Conservation (phyloP, 2,329 filamentous ascomycete species). For the Sporothrix euskadiensis region DNA sequence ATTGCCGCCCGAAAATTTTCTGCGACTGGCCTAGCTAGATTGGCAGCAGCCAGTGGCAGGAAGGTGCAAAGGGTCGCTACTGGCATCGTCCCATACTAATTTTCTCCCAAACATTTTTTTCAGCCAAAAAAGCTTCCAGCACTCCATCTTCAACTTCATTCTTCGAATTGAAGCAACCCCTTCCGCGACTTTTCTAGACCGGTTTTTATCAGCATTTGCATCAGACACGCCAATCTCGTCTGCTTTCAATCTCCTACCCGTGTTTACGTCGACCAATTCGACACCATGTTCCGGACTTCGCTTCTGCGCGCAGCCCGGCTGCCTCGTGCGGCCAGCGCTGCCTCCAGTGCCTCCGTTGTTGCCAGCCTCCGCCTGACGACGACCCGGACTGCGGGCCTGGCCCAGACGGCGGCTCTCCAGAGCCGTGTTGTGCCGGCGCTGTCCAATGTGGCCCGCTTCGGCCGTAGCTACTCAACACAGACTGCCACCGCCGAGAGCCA, state of each 20-base stretch:
- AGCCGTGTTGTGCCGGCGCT: conserved; percentile 3
- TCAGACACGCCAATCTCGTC: not conserved
- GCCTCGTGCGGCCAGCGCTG: conserved; percentile 24
- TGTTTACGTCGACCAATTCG: conserved; percentile 2
- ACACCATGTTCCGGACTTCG: conserved; percentile 32
- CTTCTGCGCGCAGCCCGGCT: conserved; percentile 31
- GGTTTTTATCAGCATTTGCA: not conserved
- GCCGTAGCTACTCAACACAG: conserved; percentile 27
- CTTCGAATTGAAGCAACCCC: not conserved
- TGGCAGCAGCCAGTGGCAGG: not conserved
- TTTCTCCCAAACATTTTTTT: conserved; percentile 1
- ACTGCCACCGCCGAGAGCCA: conserved; percentile 1
- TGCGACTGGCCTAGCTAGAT: not conserved
- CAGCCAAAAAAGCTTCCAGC: not conserved
- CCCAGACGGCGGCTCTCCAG: not conserved
- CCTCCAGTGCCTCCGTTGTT: conserved; percentile 20
- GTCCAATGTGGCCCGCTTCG: conserved; percentile 8
- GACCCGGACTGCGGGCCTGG: conserved; percentile 14
- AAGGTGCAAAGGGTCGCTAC: not conserved
- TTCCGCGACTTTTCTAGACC: not conserved
- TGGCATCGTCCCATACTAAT: not conserved
- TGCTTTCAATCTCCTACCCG: not conserved
- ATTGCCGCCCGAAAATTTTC: conserved; percentile 27
- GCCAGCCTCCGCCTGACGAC: conserved; percentile 17
- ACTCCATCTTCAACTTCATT: not conserved